Percentiles rank a stretch among this genome's conserved stretches.
These are phyloP conservation scores for Saccharum spontaneum DNA, from an alignment of 176 grass and related monocot species.

Conservation along the genomic window DNA sequence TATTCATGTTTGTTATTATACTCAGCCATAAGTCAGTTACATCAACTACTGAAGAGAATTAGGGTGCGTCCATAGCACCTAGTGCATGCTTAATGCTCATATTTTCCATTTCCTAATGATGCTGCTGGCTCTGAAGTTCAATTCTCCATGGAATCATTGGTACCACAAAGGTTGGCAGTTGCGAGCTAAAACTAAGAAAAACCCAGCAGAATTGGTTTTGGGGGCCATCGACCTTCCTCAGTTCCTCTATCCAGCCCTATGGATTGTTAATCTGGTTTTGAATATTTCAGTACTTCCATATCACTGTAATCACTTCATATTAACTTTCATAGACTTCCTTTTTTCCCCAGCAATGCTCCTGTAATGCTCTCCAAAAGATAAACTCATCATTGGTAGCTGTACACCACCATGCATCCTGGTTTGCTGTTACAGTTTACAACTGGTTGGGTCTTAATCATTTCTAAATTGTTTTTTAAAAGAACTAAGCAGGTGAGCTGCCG, in stretches of 20 bases:
- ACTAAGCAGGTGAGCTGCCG: background rate
- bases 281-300: background rate
- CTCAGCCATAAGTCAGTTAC: background rate
- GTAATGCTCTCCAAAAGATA: background rate
- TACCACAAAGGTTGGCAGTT: background rate
- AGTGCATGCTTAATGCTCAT: background rate
- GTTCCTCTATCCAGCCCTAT: background rate
- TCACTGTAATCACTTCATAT: background rate
- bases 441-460: background rate
- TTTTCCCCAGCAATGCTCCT: background rate
- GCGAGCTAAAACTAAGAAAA: constrained; percentile 11
- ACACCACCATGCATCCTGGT: background rate
- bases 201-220: background rate
- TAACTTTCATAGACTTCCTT: background rate
- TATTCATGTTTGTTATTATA: background rate
- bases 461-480: background rate
- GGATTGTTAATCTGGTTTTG: background rate
- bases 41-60: background rate
- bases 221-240: background rate
- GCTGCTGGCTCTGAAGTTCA: background rate
- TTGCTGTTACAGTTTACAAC: background rate
- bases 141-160: background rate
- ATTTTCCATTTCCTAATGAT: constrained; percentile 14
- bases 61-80: background rate
- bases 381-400: constrained; percentile 8